phyloP scores from a whole-genome alignment of 2,329 filamentous ascomycete genomes.

The Septoria petroselini region DNA sequence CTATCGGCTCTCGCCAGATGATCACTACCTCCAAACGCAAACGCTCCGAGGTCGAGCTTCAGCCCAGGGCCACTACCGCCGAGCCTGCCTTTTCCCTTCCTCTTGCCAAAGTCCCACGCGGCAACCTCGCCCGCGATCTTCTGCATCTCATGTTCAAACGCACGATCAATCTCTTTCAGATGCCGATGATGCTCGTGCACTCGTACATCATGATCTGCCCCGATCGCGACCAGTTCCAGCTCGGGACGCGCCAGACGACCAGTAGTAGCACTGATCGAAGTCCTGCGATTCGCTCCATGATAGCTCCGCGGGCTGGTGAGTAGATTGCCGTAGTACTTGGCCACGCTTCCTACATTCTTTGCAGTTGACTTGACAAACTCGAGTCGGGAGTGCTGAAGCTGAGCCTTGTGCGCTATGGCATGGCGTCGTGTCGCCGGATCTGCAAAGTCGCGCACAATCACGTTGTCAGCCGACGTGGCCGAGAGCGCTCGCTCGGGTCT shows the following conservation, averaged over 20 bases:
- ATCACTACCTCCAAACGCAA: neutral
- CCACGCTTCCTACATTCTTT: slow-evolving; percentile 40
- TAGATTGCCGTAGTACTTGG: slow-evolving; percentile 46
- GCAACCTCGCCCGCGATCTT: slow-evolving; percentile 11
- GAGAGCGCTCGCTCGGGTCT: slow-evolving; percentile 42
- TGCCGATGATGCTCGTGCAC: slow-evolving; percentile 1
- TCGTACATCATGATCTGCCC: slow-evolving; percentile 19
- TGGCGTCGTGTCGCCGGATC: neutral
- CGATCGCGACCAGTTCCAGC: slow-evolving; percentile 42
- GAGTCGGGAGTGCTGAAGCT: slow-evolving; percentile 14
- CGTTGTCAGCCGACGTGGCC: slow-evolving; percentile 40
- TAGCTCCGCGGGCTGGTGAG: slow-evolving; percentile 44
- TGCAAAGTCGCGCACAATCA: slow-evolving; percentile 32
- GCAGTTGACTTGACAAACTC: slow-evolving; percentile 23
- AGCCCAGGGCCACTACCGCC: neutral
- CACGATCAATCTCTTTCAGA: slow-evolving; percentile 23
- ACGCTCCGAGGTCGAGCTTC: neutral
- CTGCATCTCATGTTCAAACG: slow-evolving; percentile 8
- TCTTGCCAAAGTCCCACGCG: neutral
- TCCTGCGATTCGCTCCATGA: slow-evolving; percentile 46
- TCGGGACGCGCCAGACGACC: slow-evolving; percentile 48
- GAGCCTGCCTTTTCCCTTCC: neutral
- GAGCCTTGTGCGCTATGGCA: neutral
- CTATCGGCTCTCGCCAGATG: neutral
- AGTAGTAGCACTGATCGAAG: slow-evolving; percentile 40